These are phyloP conservation scores for Orobanche coerulescens DNA, from an alignment of 257 asterid genomes.

Conservation along the genomic window DNA sequence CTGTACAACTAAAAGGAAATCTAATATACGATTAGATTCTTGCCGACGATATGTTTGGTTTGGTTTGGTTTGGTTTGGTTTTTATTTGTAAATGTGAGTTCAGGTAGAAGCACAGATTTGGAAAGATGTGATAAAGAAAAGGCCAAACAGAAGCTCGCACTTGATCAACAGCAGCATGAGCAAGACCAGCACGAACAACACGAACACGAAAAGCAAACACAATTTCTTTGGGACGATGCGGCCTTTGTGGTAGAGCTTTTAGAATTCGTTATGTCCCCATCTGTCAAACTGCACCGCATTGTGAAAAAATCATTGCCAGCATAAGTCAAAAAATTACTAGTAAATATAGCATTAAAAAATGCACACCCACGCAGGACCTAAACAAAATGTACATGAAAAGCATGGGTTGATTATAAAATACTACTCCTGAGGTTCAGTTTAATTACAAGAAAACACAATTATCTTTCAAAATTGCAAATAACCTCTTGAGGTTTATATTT, in stretches of 20 bases:
- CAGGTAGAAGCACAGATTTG: constrained; percentile 2
- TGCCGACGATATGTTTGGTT: no score
- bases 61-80: no score
- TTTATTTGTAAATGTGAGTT: neutral
- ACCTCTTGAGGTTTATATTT: no score
- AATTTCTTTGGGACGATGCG: neutral
- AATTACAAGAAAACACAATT: no score
- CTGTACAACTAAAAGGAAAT: neutral
- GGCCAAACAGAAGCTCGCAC: neutral
- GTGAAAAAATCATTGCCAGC: constrained; percentile 1
- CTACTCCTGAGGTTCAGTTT: no score
- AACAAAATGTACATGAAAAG: no score
- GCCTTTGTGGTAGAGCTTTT: neutral
- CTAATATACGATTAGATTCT: neutral
- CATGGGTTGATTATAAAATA: no score
- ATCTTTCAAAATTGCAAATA: no score
- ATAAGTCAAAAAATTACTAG: neutral
- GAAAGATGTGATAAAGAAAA: neutral
- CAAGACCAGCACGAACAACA: constrained; percentile 14
- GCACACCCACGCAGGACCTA: no score
- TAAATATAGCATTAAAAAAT: neutral
- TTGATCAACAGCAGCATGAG: neutral
- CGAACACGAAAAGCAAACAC: neutral
- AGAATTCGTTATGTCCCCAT: constrained; percentile 11
- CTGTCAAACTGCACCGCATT: constrained; percentile 22